Base-by-base conservation (phyloP, 805 yeast species). In the Yamadazyma laniorum region DNA sequence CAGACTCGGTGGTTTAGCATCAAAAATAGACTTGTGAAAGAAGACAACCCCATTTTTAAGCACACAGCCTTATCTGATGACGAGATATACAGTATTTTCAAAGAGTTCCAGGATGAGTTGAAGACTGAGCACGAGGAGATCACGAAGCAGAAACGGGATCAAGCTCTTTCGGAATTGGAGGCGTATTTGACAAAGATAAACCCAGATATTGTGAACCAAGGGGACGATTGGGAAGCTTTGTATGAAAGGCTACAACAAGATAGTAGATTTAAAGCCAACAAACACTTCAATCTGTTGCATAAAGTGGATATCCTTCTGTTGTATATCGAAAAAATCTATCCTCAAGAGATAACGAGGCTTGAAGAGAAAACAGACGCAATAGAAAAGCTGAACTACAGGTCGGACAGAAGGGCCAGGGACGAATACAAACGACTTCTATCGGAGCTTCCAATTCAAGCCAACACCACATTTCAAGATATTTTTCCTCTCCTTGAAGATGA, bases 361-460 rank as follows among this genome's bases (percentile, higher is more conserved):
- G 52, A 53, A 30, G 33, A 37, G 3, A 47, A 60, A 13, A 52
- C 65, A 12, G 26, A 38, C 3, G 27, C 18, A 11, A 41, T 57
- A 7, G 63, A 70, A 35, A 58, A 61, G 34, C 42, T 44, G 28
- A 81, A 79, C 47, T 72, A 72, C 44, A 67, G 80, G 29, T 42
- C 58, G 0, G 95, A 87, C 53, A 63, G 93, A 37, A 69, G 63
- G n/a, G 82, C 85, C 1, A 64, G 97, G 29, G 79, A 74, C 42
- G 69, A 60, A 1, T 89, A 77, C 59, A 75, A 72, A 39, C 47
- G 51, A 5, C 51, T 81, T 14, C 52, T 89, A 12, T 41, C 47
- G 2, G 53, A 71, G 25, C 61, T 82, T 18, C 49, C 49, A n/a
- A 58, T 68, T 18, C 61, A 55, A 12, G 79, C 84, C 1, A 72